Evolutionary conservation across 495 filamentous ascomycete species (phyloP), one percentile per base, ranked within the genome.

Genomic region (Chaetomium tenue): DNA sequence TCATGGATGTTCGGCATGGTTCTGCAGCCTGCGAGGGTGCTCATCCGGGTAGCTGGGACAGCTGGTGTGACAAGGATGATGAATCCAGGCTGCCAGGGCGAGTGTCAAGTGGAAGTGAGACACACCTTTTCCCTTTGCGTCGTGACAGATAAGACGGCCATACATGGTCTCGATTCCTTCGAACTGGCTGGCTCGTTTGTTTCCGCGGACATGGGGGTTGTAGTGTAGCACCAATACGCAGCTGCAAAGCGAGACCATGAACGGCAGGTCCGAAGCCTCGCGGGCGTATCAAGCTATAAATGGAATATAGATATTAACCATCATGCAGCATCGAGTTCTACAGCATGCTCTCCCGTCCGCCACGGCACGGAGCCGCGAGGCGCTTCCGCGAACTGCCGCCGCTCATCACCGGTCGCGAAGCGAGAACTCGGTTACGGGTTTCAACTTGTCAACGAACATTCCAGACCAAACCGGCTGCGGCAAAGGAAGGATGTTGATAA

Each of bases 31-130:
- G 26, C 5, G 15, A 54, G 51, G 51, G 26, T 0, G 5, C 22
- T 26, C 22, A 52, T 52, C 48, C 48, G 11, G 48, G 48, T 26
- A 52, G 48, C 48, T 54, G 51, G 51, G 28, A 30, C 26, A 5
- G 26, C 25, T 33, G 51, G 51, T 20, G 3, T 33, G 51, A 15
- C 26, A 54, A 54, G 51, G 51, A 54, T 54, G 26, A 54, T 28
- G 30, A 23, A 30, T 15, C 13, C 23, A 23, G 48, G 22, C 22
- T 3, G 23, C 9, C n/a, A 23, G 46, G 46, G 12, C 8, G 20
- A 20, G 23, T 20, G 46, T 6, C 46, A 50, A 23, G 46, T n/a
- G 18, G 9, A 3, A 18, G 18, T 50, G 46, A 20, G 40, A 44
- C 13, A 44, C 16, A 18, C 13, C 3, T 44, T 16, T 2, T 15